A percentile compares a stretch with the other conserved stretches of the same genome.
Conservation (phyloP, 2,329 filamentous ascomycete species). For the Trichocomaceae sp. region DNA sequence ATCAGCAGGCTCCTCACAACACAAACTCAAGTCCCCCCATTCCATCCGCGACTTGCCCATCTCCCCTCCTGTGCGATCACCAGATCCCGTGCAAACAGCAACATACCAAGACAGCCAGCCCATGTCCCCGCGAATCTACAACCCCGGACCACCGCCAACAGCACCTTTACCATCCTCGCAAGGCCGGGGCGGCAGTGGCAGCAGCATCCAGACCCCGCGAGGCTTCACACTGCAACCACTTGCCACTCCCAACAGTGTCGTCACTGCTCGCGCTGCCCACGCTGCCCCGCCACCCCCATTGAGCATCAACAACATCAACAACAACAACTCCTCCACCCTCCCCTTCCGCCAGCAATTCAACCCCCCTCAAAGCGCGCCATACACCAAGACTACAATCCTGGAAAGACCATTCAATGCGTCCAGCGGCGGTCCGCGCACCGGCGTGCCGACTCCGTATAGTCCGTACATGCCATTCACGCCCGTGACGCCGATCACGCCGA, state of each 20-base stretch:
- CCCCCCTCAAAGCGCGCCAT: slow-evolving; percentile 38
- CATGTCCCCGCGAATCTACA: slow-evolving; percentile 52
- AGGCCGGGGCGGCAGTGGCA: too few relatives aligned
- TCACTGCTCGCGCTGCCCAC: not conserved
- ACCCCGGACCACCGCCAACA: slow-evolving; percentile 50
- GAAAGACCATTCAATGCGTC: slow-evolving; percentile 34
- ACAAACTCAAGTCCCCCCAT: slow-evolving; percentile 39
- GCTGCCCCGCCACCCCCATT: slow-evolving; percentile 26
- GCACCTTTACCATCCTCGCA: slow-evolving; percentile 36
- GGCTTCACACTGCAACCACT: slow-evolving; percentile 8
- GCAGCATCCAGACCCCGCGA: not conserved
- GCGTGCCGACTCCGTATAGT: slow-evolving; percentile 45
- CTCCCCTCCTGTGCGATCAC: slow-evolving; percentile 47
- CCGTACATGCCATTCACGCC: slow-evolving; percentile 48
- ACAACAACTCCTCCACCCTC: slow-evolving; percentile 24
- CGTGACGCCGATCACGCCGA: slow-evolving; percentile 44
- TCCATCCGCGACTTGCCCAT: slow-evolving; percentile 52
- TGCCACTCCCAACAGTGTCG: slow-evolving; percentile 1
- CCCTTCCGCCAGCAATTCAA: slow-evolving; percentile 40
- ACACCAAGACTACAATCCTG: slow-evolving; percentile 45
- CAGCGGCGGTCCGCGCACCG: slow-evolving; percentile 37
- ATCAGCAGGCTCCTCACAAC: slow-evolving; percentile 28
- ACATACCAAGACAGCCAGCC: slow-evolving; percentile 47
- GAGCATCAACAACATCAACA: slow-evolving; percentile 22
- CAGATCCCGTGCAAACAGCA: slow-evolving; percentile 30